A percentile compares a stretch with the other conserved stretches of the same genome.
Conservation (phyloP, 2,329 filamentous ascomycete species). For the Beauveria asiatica region DNA sequence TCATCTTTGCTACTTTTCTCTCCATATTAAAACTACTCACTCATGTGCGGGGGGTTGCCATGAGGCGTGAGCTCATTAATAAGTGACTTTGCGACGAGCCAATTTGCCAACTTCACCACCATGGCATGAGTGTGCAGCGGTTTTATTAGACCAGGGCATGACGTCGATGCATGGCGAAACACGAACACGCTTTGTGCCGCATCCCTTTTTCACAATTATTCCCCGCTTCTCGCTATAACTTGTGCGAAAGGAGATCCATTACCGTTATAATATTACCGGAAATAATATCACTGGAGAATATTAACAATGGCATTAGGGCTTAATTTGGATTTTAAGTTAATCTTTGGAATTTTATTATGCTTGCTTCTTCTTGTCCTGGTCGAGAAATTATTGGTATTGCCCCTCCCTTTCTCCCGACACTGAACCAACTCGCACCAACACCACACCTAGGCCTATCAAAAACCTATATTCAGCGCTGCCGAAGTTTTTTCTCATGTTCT, state of each 20-base stretch:
- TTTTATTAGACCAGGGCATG: neutral
- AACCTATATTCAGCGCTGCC: slow-evolving; percentile 45
- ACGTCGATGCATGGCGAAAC: neutral
- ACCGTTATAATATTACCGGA: too few relatives aligned
- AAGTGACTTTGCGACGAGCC: neutral
- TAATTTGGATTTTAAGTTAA: too few relatives aligned
- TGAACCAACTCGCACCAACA: neutral
- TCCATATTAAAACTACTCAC: too few relatives aligned
- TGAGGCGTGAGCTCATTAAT: neutral
- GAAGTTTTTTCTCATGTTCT: slow-evolving; percentile 60
- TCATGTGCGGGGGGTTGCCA: neutral
- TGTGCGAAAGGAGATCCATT: too few relatives aligned
- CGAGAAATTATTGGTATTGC: too few relatives aligned
- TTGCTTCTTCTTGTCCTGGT: too few relatives aligned
- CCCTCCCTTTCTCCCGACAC: neutral
- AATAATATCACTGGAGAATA: too few relatives aligned
- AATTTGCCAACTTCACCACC: neutral
- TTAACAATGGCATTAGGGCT: too few relatives aligned
- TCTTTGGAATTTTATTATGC: too few relatives aligned
- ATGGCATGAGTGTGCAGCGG: neutral
- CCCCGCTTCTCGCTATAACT: neutral
- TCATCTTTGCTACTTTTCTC: too few relatives aligned
- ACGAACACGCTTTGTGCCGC: neutral
- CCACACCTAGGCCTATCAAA: neutral
- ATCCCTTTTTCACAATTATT: neutral